A percentile compares a stretch with the other conserved stretches of the same genome.
Conservation (phyloP, 176 grass and related monocot genomes). For the Cenchrus fungigraminus region DNA sequence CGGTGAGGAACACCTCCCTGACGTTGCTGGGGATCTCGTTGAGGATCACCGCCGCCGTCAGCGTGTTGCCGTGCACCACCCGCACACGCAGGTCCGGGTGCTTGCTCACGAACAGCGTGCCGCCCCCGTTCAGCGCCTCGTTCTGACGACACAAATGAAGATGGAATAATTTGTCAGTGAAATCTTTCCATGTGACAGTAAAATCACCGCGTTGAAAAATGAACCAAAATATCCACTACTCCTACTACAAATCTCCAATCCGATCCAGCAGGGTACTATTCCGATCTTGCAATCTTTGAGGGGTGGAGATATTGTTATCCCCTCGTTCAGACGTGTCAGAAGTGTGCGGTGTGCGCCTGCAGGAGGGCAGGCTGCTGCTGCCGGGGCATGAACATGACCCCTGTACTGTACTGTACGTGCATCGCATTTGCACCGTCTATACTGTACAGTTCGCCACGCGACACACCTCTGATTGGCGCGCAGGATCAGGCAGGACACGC, state of each 20-base stretch:
- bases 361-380: neutral
- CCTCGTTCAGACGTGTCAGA: slow-evolving; percentile 8
- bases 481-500: neutral
- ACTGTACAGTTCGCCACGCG: neutral
- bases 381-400: no score
- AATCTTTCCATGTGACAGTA: no score
- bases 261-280: neutral
- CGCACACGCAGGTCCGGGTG: slow-evolving; percentile 76
- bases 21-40: slow-evolving; percentile 81
- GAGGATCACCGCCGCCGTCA: slow-evolving; percentile 90
- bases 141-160: slow-evolving; percentile 44
- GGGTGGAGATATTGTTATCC: neutral
- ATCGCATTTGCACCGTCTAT: neutral
- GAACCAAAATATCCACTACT: no score
- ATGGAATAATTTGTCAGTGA: no score
- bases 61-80: slow-evolving; percentile 95
- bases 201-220: neutral
- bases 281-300: neutral
- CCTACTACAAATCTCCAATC: no score
- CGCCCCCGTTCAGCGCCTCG: slow-evolving; percentile 85
- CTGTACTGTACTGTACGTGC: neutral
- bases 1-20: slow-evolving; percentile 82
- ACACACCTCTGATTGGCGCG: slow-evolving; percentile 6
- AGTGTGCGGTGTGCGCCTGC: neutral
- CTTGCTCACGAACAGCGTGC: slow-evolving; percentile 79